phyloP scores from a whole-genome alignment of 345 rosid genomes.

The Cardiospermum halicacabum region DNA sequence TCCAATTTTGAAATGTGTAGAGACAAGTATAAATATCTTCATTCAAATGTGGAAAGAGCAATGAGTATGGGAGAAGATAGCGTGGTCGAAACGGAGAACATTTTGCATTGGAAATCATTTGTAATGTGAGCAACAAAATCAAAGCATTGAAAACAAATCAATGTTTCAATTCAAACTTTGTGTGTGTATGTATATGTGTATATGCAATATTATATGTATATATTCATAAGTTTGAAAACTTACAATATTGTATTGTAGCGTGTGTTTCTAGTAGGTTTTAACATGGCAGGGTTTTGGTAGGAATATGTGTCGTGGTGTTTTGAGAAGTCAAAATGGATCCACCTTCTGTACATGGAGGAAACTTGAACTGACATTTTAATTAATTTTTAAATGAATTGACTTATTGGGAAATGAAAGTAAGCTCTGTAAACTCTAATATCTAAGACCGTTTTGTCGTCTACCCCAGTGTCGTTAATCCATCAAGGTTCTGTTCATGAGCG shows the following conservation, averaged over 20 bases:
- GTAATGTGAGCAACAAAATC: conserved; percentile 12
- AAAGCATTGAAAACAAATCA: conserved; percentile 23
- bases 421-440: neutral
- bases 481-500: conserved; percentile 17
- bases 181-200: neutral
- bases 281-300: conserved; percentile 29
- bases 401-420: conserved; percentile 24
- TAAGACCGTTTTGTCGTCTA: conserved; percentile 27
- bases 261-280: conserved; percentile 14
- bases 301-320: conserved; percentile 38
- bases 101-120: conserved; percentile 33
- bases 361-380: no score
- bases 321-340: conserved; percentile 33
- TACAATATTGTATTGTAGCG: conserved; percentile 16
- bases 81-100: conserved; percentile 89
- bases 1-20: conserved; percentile 20
- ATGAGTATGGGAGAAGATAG: conserved; percentile 34
- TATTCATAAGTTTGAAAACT: conserved; percentile 24
- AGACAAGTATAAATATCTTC: conserved; percentile 17
- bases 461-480: conserved; percentile 28
- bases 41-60: conserved; percentile 15
- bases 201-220: neutral
- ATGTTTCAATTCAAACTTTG: conserved; percentile 12
- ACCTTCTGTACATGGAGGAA: conserved; percentile 8
- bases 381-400: neutral